Conservation (phyloP, 805 yeast species). For the Barnettozyma populi region DNA sequence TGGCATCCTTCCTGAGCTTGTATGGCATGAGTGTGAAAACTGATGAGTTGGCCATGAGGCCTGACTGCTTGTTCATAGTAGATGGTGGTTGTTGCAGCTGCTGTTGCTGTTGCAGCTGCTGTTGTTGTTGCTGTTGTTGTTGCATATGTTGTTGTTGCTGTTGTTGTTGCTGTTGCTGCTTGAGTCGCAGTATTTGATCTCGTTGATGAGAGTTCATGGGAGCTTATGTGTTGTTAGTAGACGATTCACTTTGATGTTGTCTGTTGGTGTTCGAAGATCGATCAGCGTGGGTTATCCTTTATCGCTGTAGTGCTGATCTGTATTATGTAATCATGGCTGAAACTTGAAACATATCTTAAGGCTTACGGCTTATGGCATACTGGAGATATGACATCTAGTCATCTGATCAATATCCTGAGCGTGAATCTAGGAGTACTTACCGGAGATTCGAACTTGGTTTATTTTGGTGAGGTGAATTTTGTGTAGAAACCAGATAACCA, state of each 20-base stretch:
- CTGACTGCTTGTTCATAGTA: slow-evolving; percentile 3
- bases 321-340: no score
- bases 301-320: not conserved
- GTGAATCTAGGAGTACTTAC: no score
- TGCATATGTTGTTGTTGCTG: slow-evolving; percentile 3
- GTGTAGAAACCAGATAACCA: no score
- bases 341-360: no score
- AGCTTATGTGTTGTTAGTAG: not conserved
- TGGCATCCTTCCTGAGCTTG: slow-evolving; percentile 55
- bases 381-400: no score
- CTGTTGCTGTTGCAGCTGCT: slow-evolving; percentile 4
- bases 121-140: not conserved
- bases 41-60: slow-evolving; percentile 44
- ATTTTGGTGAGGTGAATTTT: no score
- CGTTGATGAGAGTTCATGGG: slow-evolving; percentile 4
- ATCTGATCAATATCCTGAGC: no score
- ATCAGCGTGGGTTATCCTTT: not conserved
- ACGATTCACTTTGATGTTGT: not conserved
- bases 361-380: no score
- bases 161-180: slow-evolving; percentile 8
- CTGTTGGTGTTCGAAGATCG: not conserved
- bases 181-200: slow-evolving; percentile 10
- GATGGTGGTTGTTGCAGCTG: slow-evolving; percentile 3
- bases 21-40: slow-evolving; percentile 56
- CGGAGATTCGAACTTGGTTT: no score